These are phyloP conservation scores for Aspergillus sp. DNA, from an alignment of 2,329 filamentous ascomycete genomes.

Conservation along the genomic window DNA sequence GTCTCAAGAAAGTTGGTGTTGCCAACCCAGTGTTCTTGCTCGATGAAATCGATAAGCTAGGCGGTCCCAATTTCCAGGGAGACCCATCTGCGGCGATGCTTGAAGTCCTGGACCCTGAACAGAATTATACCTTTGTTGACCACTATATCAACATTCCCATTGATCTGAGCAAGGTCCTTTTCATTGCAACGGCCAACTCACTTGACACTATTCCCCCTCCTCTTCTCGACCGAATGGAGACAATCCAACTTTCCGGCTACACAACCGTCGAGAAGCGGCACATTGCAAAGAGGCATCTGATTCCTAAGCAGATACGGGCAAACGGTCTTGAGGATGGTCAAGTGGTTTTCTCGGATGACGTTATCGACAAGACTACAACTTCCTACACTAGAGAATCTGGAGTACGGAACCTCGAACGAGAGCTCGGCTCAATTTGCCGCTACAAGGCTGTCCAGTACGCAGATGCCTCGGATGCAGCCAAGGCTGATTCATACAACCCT, in stretches of 20 bases:
- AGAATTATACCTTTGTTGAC: constrained; percentile 92
- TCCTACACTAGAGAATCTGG: constrained; percentile 95
- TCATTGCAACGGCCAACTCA: constrained; percentile 95
- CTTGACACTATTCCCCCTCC: constrained; percentile 95
- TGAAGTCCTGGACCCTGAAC: constrained; percentile 94
- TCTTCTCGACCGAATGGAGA: constrained; percentile 95
- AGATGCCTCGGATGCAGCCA: constrained; percentile 78
- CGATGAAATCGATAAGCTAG: constrained; percentile 98
- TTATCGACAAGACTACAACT: constrained; percentile 93
- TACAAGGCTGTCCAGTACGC: constrained; percentile 95
- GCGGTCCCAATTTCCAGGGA: constrained; percentile 86
- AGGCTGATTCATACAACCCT: constrained; percentile 72
- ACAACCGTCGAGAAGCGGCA: constrained; percentile 96
- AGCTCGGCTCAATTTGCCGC: constrained; percentile 92
- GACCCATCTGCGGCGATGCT: constrained; percentile 98
- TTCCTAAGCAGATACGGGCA: constrained; percentile 90
- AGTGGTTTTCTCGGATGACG: constrained; percentile 76
- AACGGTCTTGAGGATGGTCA: constrained; percentile 82
- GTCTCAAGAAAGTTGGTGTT: constrained; percentile 92
- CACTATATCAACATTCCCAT: constrained; percentile 97
- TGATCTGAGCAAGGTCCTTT: constrained; percentile 93
- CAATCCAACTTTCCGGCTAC: constrained; percentile 89
- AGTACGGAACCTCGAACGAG: constrained; percentile 92
- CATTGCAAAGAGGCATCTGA: constrained; percentile 89
- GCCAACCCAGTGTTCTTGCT: constrained; percentile 93